phyloP scores from a whole-genome alignment of 2,329 filamentous ascomycete species.

The Purpureocillium lavendulum region DNA sequence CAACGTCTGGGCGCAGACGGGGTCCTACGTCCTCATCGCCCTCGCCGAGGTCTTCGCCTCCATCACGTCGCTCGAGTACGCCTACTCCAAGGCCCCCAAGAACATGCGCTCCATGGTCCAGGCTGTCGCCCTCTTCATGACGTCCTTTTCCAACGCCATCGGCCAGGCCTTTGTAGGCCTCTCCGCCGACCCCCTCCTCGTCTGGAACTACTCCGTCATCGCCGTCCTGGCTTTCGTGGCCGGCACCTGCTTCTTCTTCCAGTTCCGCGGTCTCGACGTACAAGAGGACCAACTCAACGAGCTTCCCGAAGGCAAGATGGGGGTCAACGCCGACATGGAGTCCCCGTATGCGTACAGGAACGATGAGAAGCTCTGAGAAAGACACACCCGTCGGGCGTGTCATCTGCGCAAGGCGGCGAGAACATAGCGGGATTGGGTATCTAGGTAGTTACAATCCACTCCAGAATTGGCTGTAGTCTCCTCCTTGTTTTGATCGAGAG shows the following conservation, averaged over 20 bases:
- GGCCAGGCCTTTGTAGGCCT: constrained; percentile 46
- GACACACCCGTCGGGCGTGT: too few relatives aligned
- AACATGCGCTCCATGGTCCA: constrained; percentile 71
- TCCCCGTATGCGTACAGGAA: constrained; percentile 1
- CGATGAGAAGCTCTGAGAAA: not conserved
- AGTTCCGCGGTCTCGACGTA: constrained; percentile 52
- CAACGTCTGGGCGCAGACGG: constrained; percentile 54
- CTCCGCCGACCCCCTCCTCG: constrained; percentile 52
- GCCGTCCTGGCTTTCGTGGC: constrained; percentile 56
- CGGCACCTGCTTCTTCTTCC: constrained; percentile 59
- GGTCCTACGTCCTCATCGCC: constrained; percentile 39
- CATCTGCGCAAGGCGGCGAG: too few relatives aligned
- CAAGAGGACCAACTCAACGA: constrained; percentile 62
- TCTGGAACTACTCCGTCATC: constrained; percentile 66
- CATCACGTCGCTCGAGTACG: constrained; percentile 60
- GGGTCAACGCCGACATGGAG: constrained; percentile 14
- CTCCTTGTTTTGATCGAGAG: too few relatives aligned
- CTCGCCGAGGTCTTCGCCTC: constrained; percentile 41
- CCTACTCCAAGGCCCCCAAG: constrained; percentile 65
- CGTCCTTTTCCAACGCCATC: constrained; percentile 58
- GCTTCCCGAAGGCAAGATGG: constrained; percentile 22
- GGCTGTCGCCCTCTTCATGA: constrained; percentile 60
- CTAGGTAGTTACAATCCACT: too few relatives aligned
- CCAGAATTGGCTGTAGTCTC: too few relatives aligned
- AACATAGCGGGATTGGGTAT: too few relatives aligned